Conservation (phyloP, 208 protist genomes). For the Leptomonas seymouri region DNA sequence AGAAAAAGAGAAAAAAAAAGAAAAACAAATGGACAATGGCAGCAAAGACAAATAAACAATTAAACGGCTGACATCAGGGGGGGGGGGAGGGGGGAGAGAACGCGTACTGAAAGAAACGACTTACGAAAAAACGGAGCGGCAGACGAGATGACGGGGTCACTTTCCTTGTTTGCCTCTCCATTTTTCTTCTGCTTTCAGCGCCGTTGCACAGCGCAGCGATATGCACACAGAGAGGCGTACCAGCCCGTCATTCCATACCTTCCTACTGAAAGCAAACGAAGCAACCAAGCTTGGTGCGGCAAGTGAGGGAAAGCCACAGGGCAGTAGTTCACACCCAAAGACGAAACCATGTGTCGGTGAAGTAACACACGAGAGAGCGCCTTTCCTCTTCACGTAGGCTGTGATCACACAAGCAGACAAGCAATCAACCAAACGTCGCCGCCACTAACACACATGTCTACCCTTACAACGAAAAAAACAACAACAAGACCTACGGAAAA, state of each 20-base stretch:
- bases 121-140: background rate
- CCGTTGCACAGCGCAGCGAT: background rate
- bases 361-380: too few species aligned
- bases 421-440: too few species aligned
- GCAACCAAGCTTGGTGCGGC: too few species aligned
- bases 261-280: slow-evolving; percentile 10
- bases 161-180: background rate
- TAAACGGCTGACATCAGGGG: background rate
- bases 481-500: too few species aligned
- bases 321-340: background rate
- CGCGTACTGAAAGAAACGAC: background rate
- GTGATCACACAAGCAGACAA: too few species aligned
- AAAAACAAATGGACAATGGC: too few species aligned
- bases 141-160: background rate
- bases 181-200: background rate
- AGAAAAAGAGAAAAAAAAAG: too few species aligned
- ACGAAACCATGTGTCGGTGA: background rate
- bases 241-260: background rate
- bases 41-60: background rate
- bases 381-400: too few species aligned
- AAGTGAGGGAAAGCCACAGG: too few species aligned
- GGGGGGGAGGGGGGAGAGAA: background rate
- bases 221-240: slow-evolving; percentile 1
- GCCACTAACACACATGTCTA: too few species aligned
- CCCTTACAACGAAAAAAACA: background rate